These are phyloP conservation scores for Dioscorea zingiberensis DNA, from an alignment of 106 monocot genomes.

Conservation along the genomic window DNA sequence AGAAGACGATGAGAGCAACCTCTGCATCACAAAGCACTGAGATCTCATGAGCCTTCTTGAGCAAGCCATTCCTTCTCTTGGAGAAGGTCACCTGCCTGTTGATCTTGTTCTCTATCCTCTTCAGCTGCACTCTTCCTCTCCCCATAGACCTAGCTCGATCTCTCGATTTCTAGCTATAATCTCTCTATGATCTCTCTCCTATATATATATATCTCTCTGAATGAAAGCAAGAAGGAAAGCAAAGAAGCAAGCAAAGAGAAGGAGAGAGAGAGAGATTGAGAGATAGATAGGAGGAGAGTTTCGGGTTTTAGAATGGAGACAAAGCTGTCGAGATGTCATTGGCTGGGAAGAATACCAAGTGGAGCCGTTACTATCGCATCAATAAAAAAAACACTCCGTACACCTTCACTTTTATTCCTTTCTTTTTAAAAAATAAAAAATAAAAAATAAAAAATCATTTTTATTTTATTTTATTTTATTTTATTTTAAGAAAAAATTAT, in stretches of 20 bases:
- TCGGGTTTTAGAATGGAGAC: background rate
- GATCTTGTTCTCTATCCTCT: constrained; percentile 17
- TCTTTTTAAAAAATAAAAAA: too few species aligned
- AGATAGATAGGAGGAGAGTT: background rate
- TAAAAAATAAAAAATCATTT: too few species aligned
- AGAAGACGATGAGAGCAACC: constrained; percentile 13
- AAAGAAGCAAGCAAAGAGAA: background rate
- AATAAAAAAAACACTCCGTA: too few species aligned
- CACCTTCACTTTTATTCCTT: too few species aligned
- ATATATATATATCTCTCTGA: background rate
- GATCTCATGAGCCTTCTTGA: constrained; percentile 5
- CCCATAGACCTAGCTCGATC: background rate
- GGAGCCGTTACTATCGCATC: too few species aligned
- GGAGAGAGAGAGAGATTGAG: background rate
- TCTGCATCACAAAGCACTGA: background rate
- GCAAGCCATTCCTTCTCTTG: background rate
- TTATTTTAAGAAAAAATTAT: too few species aligned
- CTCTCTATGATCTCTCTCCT: background rate
- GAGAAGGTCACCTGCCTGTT: constrained; percentile 9
- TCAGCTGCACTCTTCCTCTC: constrained; percentile 10
- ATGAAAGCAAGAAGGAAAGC: background rate
- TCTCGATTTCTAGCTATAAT: background rate
- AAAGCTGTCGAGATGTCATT: background rate
- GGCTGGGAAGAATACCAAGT: background rate
- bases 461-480: too few species aligned